Conservation (phyloP, 345 rosid species). For the Ceriops zippeliana region DNA sequence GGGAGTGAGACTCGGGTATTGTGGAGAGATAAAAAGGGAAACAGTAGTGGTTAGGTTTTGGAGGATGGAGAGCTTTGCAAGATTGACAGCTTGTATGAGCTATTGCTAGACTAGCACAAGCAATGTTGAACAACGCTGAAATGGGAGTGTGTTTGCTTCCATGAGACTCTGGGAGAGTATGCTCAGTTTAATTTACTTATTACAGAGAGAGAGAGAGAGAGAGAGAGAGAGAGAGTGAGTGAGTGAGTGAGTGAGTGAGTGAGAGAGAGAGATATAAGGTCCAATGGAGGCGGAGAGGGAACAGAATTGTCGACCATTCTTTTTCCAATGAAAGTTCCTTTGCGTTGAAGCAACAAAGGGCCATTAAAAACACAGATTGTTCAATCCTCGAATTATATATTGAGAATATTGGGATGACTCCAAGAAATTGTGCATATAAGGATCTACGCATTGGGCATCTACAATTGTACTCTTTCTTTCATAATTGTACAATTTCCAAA, state of each 20-base stretch:
- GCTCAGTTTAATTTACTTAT: not conserved
- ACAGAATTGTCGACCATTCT: constrained; percentile 33
- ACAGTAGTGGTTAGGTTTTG: not conserved
- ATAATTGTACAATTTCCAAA: not conserved
- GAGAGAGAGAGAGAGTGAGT: constrained; percentile 1
- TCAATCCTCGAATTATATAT: constrained; percentile 40
- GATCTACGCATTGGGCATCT: not conserved
- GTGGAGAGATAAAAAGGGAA: not conserved
- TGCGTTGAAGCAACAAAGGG: constrained; percentile 57
- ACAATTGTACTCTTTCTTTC: not conserved
- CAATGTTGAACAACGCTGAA: constrained; percentile 19
- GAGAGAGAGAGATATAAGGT: constrained; percentile 24
- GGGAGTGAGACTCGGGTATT: not conserved
- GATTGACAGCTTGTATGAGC: constrained; percentile 23
- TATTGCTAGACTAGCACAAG: constrained; percentile 14
- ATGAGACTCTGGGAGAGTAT: constrained; percentile 23
- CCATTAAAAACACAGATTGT: constrained; percentile 40
- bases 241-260: too few relatives aligned
- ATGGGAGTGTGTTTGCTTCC: constrained; percentile 32
- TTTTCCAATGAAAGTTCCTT: constrained; percentile 52
- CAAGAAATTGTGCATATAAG: too few relatives aligned
- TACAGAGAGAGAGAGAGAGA: not conserved
- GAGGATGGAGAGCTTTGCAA: not conserved
- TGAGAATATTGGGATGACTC: not conserved
- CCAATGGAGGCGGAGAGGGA: constrained; percentile 40